Base-by-base conservation (phyloP, 768 basidiomycete genomes). In the Russula dissimulans region DNA sequence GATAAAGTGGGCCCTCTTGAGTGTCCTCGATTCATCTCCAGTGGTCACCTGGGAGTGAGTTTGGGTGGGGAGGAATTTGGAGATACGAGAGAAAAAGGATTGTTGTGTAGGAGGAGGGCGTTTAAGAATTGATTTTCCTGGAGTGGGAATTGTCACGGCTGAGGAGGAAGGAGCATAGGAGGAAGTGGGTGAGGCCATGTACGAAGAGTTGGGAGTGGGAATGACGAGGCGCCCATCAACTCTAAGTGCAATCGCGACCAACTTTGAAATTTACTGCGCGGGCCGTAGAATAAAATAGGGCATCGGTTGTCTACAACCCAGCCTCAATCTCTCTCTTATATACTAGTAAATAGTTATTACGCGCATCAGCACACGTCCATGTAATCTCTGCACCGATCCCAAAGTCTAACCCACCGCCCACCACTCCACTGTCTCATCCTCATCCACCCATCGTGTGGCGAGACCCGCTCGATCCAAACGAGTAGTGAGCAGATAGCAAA, bases 1-100 rank as follows among this genome's bases (percentile, higher is more conserved):
- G 65, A 95, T 89, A 70, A 97, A 97, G 67, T 95, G 90, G 0
- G 95, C 97, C 52, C 90, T 76, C 69, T 90, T 92, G 63, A 95
- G 78, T 11, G 89, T 82, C 67, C 79, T 82, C 39, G 73, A 71
- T 48, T 81, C 76, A 67, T 82, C 81, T 52, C 72, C 67, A 14
- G 61, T 59, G 29, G 64, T 59, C n/a, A 65, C 57, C 63, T 66
- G 50, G 22, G 66, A 54, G 44, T 66, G 63, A 52, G 52, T 67
- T 47, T 81, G 83, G 0, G 80, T 80, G 14, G 88, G 89, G 26
- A 91, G 74, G 69, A 91, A 85, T 59, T 84, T 82, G 46, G 84
- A 85, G 69, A 91, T 78, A 56, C 87, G 83, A 22, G 83, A 84
- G 70, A 91, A 81, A 57, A 91, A 79, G 10, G 85, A 82, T 11